A percentile compares a stretch with the other conserved stretches of the same genome.
Conservation (phyloP, 352 stramenopile genomes). For the Phytophthora cryptogea region DNA sequence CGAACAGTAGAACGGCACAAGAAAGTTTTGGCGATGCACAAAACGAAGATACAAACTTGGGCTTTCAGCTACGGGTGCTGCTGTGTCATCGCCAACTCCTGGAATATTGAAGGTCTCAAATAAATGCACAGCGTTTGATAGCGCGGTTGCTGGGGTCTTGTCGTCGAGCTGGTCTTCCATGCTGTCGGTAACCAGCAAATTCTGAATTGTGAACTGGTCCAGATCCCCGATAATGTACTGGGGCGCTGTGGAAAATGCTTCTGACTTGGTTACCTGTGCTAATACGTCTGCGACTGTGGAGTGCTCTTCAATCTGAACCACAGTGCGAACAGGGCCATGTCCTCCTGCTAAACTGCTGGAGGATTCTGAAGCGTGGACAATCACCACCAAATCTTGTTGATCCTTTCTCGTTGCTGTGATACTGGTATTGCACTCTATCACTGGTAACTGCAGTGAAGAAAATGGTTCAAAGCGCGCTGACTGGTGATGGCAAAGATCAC, state of each 20-base stretch:
- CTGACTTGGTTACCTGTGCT: background rate
- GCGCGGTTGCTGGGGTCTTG: slow-evolving; percentile 11
- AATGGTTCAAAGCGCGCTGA: slow-evolving; percentile 89
- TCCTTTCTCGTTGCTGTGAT: background rate
- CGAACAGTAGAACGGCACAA: slow-evolving; percentile 63
- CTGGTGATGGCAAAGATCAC: slow-evolving; percentile 84
- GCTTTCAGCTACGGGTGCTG: background rate
- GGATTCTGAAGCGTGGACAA: slow-evolving; percentile 42
- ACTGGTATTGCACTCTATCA: slow-evolving; percentile 19
- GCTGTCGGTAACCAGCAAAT: slow-evolving; percentile 35
- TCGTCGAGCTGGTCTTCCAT: slow-evolving; percentile 10
- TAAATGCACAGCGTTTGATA: slow-evolving; percentile 37
- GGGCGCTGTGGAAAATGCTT: background rate
- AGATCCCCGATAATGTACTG: slow-evolving; percentile 14
- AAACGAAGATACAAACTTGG: slow-evolving; percentile 45
- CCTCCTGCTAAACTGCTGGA: slow-evolving; percentile 2
- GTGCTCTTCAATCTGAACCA: slow-evolving; percentile 2
- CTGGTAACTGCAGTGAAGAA: slow-evolving; percentile 71
- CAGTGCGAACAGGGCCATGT: slow-evolving; percentile 3
- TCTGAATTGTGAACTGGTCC: slow-evolving; percentile 41
- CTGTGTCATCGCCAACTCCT: slow-evolving; percentile 8
- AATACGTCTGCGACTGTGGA: slow-evolving; percentile 14
- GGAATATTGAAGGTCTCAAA: slow-evolving; percentile 37
- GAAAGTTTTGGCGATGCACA: slow-evolving; percentile 40
- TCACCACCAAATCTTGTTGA: slow-evolving; percentile 35